Conservation (phyloP, 768 basidiomycete genomes). For the Rhodotorula taiwanensis region DNA sequence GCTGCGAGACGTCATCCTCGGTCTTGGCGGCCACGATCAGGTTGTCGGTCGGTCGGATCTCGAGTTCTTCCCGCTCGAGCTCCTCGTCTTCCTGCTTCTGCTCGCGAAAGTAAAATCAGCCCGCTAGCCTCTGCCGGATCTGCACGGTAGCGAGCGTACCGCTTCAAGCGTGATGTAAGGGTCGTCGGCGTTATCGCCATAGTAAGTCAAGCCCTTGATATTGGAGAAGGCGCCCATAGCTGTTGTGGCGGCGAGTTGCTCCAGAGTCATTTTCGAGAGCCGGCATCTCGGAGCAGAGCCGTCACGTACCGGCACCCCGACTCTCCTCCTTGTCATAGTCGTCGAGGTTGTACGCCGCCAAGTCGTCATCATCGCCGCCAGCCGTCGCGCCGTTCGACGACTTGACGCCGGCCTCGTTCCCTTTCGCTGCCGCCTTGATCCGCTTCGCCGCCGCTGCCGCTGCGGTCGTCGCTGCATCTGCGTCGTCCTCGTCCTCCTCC, state of each 20-base stretch:
- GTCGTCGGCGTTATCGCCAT: slow-evolving; percentile 79
- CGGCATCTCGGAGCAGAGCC: neutral
- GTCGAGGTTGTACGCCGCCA: slow-evolving; percentile 82
- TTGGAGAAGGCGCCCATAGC: slow-evolving; percentile 74
- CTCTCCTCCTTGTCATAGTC: slow-evolving; percentile 76
- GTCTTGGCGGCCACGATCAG: slow-evolving; percentile 88
- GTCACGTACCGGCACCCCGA: slow-evolving; percentile 44
- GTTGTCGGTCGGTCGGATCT: slow-evolving; percentile 83
- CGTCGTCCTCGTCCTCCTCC: slow-evolving; percentile 52
- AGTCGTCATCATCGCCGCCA: slow-evolving; percentile 54
- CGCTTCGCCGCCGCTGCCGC: slow-evolving; percentile 34
- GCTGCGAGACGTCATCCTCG: slow-evolving; percentile 89
- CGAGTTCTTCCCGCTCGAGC: slow-evolving; percentile 80
- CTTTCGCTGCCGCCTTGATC: slow-evolving; percentile 45
- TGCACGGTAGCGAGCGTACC: slow-evolving; percentile 49
- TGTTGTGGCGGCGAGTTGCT: slow-evolving; percentile 3
- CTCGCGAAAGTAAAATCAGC: slow-evolving; percentile 17
- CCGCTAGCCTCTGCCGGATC: neutral
- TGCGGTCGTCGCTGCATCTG: slow-evolving; percentile 42
- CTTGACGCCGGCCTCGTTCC: slow-evolving; percentile 44
- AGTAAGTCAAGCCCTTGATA: slow-evolving; percentile 88
- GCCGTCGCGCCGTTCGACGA: too few species aligned
- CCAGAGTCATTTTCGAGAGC: neutral
- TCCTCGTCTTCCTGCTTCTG: slow-evolving; percentile 63
- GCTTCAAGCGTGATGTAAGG: slow-evolving; percentile 96